Conservation (phyloP, 1,284 basidiomycete species). For the Coniferiporia weirii region DNA sequence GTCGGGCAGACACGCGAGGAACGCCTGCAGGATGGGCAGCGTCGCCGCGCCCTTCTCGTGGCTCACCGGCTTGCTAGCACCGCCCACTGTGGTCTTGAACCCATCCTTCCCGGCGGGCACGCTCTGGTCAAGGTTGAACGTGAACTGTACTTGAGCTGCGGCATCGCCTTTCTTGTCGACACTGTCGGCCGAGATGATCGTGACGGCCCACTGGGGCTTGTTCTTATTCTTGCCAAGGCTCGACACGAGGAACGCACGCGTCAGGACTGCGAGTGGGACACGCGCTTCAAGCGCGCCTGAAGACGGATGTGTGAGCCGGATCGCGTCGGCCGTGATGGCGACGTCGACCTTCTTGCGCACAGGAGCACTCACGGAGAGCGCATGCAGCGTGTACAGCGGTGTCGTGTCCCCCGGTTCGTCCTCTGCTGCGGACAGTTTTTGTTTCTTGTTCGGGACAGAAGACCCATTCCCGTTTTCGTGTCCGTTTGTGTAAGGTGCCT, state of each 20-base stretch:
- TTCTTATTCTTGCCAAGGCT: conserved; percentile 52
- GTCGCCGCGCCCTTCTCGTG: conserved; percentile 50
- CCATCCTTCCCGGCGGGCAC: conserved; percentile 33
- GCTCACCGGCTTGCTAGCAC: conserved; percentile 22
- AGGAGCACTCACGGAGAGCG: conserved; percentile 59
- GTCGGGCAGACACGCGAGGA: conserved; percentile 44
- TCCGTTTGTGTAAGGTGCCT: not conserved
- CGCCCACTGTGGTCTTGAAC: conserved; percentile 35
- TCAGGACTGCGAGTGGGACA: conserved; percentile 41
- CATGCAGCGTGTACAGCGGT: conserved; percentile 49
- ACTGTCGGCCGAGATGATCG: conserved; percentile 48
- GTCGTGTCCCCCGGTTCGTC: conserved; percentile 30
- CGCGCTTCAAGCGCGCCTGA: conserved; percentile 40
- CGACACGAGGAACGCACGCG: conserved; percentile 58
- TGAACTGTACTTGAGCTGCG: conserved; percentile 39
- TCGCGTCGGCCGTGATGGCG: conserved; percentile 41
- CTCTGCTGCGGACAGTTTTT: conserved; percentile 7
- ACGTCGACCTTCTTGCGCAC: conserved; percentile 66
- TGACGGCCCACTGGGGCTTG: conserved; percentile 62
- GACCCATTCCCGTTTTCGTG: not conserved
- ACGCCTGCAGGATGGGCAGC: conserved; percentile 41
- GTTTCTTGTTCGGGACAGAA: conserved; percentile 9
- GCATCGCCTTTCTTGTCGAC: conserved; percentile 32
- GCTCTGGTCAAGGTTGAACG: conserved; percentile 60
- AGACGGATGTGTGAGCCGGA: conserved; percentile 45